Conservation (phyloP, 2,329 filamentous ascomycete genomes). For the Rutstroemia sp. region DNA sequence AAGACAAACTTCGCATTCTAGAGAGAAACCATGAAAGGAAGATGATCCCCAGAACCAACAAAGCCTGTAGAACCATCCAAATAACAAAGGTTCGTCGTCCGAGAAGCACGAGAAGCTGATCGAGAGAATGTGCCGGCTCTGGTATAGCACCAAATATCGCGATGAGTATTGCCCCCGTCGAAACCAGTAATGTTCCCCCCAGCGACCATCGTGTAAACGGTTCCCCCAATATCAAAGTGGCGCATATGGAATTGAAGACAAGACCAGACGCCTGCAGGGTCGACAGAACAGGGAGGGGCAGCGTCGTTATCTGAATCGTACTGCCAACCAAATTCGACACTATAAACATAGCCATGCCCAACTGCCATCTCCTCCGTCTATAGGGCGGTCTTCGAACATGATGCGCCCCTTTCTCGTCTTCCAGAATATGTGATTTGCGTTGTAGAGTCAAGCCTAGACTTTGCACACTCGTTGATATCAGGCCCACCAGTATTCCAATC, state of each 20-base stretch:
- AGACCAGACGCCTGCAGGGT: slow-evolving; percentile 92
- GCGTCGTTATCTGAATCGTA: slow-evolving; percentile 93
- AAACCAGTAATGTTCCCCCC: slow-evolving; percentile 81
- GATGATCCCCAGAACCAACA: slow-evolving; percentile 65
- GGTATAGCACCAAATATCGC: slow-evolving; percentile 90
- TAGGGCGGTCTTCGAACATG: slow-evolving; percentile 80
- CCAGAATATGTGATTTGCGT: slow-evolving; percentile 94
- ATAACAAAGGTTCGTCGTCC: slow-evolving; percentile 67
- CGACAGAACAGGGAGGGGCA: slow-evolving; percentile 88
- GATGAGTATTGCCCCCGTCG: slow-evolving; percentile 81
- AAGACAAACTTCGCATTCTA: slow-evolving; percentile 44
- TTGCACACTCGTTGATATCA: slow-evolving; percentile 90
- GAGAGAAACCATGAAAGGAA: slow-evolving; percentile 51
- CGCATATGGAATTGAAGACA: slow-evolving; percentile 98
- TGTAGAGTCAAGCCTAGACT: slow-evolving; percentile 92
- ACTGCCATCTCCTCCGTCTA: slow-evolving; percentile 85
- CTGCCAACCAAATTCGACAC: slow-evolving; percentile 90
- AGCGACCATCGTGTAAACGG: slow-evolving; percentile 93
- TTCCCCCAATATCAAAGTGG: slow-evolving; percentile 84
- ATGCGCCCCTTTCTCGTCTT: slow-evolving; percentile 80
- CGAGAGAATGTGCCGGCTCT: slow-evolving; percentile 81
- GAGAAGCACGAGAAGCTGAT: slow-evolving; percentile 72
- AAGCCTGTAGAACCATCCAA: slow-evolving; percentile 78
- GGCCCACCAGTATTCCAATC: slow-evolving; percentile 88
- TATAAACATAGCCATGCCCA: slow-evolving; percentile 96